Base-by-base conservation (phyloP, 1,139 yeast species). In the Candida frijolesensis region DNA sequence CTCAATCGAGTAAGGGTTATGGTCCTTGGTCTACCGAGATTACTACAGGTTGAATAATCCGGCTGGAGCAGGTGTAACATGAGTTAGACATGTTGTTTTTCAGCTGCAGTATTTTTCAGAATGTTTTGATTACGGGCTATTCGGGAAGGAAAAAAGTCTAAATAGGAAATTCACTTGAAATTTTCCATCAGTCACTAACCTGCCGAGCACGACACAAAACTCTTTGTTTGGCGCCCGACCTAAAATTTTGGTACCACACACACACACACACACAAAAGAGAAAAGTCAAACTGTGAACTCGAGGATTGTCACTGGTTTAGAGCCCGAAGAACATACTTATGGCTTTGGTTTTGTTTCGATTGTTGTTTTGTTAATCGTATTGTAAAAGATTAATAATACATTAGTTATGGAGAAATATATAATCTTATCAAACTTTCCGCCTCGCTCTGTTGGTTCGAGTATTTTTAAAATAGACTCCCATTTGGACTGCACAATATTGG, bases 1-100 rank as follows among this genome's bases (percentile, higher is more conserved):
- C 41, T 37, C 41, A 37, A 37, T 37, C 10, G 41, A 37, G 41
- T 37, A 37, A 37, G 10, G 41, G 41, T 37, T 37, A 37, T 37
- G 41, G 41, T 37, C 41, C 41, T 18, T 37, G 25, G 22, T 19
- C 11, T 14, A 10, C 15, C 38, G 18, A 34, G 38, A 34, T 14
- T 34, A 15, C 11, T 15, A 15, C 19, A 10, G 38, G 7, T 15
- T 34, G 14, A 34, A 9, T 15, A 12, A 34, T 34, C 38, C 38
- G 38, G 38, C 15, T 34, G 38, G 9, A 15, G 19, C 18, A 16
- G 27, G 41, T 37, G 41, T 37, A 18, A 25, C 29, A 25, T 25
- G 9, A 9, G 7, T 25, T 25, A 25, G 8, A 25, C 29, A 25
- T 11, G 19, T 7, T 19, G 29, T 10, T 34, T 12, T 14, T 14